Evolutionary conservation across 169 alveolate species (phyloP).

Genomic region (Blepharisma undulans): DNA sequence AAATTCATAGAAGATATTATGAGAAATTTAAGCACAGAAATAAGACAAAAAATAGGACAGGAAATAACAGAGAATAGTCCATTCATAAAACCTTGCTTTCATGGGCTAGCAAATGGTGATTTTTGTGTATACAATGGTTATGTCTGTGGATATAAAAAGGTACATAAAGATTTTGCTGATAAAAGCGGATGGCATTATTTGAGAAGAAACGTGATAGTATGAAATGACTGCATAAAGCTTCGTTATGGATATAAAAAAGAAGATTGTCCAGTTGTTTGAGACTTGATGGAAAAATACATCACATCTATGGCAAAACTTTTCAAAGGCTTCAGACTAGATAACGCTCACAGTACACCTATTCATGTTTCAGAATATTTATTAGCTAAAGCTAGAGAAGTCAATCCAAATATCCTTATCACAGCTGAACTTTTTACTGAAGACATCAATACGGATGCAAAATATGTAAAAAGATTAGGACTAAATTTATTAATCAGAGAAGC

Average conservation of each 20-base stretch:
- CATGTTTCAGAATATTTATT: conserved; percentile 90
- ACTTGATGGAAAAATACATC: conserved; percentile 90
- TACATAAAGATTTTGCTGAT: conserved; percentile 86
- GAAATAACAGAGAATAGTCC: conserved; percentile 64
- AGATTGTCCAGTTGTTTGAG: conserved; percentile 90
- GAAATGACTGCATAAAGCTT: conserved; percentile 92
- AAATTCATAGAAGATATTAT: conserved; percentile 28
- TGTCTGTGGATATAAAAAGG: conserved; percentile 86
- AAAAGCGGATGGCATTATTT: conserved; percentile 89
- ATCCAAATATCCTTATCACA: conserved; percentile 88
- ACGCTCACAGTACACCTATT: conserved; percentile 93
- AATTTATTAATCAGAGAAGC: conserved; percentile 91
- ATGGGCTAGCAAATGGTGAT: conserved; percentile 52
- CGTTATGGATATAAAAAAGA: conserved; percentile 87
- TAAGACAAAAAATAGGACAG: conserved; percentile 58
- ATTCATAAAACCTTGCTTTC: conserved; percentile 74
- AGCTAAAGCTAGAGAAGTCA: conserved; percentile 85
- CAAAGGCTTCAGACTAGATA: conserved; percentile 93
- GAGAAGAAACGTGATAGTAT: conserved; percentile 86
- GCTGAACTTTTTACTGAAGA: conserved; percentile 92
- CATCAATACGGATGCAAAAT: conserved; percentile 83
- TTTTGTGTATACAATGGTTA: conserved; percentile 67
- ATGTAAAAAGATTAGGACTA: conserved; percentile 84
- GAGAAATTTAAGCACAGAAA: conserved; percentile 47
- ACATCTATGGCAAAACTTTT: conserved; percentile 81